Evolutionary conservation across 2,329 filamentous ascomycete genomes (phyloP).

Genomic region (Leptographium flavum): DNA sequence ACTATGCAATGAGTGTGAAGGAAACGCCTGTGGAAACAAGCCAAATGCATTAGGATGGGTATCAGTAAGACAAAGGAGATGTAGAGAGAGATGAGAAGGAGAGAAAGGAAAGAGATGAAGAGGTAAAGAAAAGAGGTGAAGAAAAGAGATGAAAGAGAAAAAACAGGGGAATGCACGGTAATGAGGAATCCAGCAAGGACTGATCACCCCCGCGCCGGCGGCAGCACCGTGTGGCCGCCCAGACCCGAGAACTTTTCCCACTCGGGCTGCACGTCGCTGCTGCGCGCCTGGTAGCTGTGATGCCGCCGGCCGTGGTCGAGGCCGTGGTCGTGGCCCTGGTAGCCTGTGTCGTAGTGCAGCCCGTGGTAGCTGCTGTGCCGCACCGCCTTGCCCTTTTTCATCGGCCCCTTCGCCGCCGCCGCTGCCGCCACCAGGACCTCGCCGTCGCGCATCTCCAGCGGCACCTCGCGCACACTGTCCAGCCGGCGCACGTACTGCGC

Average conservation of each 20-base stretch:
- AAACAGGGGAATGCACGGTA: neutral
- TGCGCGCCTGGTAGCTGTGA: too few species aligned
- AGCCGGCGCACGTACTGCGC: constrained; percentile 1
- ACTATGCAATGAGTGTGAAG: neutral
- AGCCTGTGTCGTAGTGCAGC: neutral
- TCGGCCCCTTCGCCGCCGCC: neutral
- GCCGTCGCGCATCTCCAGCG: constrained; percentile 2
- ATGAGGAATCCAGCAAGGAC: neutral
- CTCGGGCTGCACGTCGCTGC: constrained; percentile 17
- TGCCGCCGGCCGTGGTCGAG: too few species aligned
- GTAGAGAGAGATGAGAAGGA: neutral
- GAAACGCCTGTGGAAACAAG: neutral
- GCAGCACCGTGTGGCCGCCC: constrained; percentile 24
- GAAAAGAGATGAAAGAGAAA: neutral
- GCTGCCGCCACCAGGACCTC: neutral
- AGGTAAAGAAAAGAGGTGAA: neutral
- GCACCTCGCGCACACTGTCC: constrained; percentile 6
- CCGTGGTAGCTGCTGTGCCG: constrained; percentile 8
- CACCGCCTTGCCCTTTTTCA: neutral
- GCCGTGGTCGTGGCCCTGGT: too few species aligned
- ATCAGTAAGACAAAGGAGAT: neutral
- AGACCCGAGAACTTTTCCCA: constrained; percentile 34
- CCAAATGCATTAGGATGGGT: neutral
- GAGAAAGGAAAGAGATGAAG: neutral
- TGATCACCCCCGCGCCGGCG: neutral